Evolutionary conservation across 305 asterid genomes (phyloP).

Genomic region (Fraxinus angustifolia): DNA sequence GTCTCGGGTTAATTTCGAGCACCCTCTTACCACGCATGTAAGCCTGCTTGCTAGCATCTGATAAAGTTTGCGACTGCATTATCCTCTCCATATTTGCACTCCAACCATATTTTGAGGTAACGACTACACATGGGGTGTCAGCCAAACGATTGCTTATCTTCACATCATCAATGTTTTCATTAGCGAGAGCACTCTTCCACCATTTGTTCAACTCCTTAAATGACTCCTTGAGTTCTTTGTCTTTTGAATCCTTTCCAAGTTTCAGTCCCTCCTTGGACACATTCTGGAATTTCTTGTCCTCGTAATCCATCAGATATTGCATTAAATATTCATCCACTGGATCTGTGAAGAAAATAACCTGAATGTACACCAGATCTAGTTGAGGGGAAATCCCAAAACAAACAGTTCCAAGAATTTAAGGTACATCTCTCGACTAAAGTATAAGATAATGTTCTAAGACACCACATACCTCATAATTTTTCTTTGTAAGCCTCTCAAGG

Average conservation of each 20-base stretch:
- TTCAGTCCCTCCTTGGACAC: conserved; percentile 93
- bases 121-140: conserved; percentile 86
- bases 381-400: too few relatives aligned
- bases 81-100: conserved; percentile 94
- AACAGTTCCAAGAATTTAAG: too few relatives aligned
- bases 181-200: conserved; percentile 86
- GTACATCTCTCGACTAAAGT: background rate
- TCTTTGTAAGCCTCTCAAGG: conserved; percentile 79
- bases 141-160: conserved; percentile 91
- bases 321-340: conserved; percentile 88
- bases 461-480: conserved; percentile 71
- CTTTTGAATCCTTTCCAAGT: conserved; percentile 67
- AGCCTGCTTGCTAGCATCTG: conserved; percentile 83
- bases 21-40: conserved; percentile 96
- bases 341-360: conserved; percentile 77
- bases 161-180: conserved; percentile 81
- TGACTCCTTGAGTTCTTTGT: conserved; percentile 78
- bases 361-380: conserved; percentile 4
- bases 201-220: conserved; percentile 84
- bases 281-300: conserved; percentile 88
- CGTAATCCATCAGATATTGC: conserved; percentile 95
- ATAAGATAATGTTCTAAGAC: background rate
- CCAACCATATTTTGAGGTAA: conserved; percentile 91
- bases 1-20: conserved; percentile 88
- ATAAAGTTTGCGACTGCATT: conserved; percentile 90